Evolutionary conservation across 257 asterid genomes (phyloP).

Genomic region (Ocimum tenuiflorum): DNA sequence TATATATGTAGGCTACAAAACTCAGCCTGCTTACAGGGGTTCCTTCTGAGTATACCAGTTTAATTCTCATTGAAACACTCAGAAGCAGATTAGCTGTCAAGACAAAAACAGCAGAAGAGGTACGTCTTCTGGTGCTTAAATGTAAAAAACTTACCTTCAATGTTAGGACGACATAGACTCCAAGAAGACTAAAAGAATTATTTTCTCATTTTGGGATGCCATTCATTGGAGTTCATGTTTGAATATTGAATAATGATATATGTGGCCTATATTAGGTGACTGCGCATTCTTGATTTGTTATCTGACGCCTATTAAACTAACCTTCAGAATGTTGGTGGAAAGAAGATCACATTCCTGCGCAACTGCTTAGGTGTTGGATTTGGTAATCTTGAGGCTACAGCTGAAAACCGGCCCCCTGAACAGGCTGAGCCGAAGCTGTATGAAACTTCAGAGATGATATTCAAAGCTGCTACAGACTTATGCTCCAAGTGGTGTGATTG

Average conservation of each 20-base stretch:
- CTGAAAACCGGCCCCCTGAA: conserved; percentile 47
- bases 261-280: too few species aligned
- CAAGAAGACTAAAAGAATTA: too few species aligned
- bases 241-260: too few species aligned
- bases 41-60: conserved; percentile 63
- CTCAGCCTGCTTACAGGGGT: conserved; percentile 64
- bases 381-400: conserved; percentile 61
- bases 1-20: conserved; percentile 42
- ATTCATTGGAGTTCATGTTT: not conserved
- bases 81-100: conserved; percentile 32
- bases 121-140: conserved; percentile 7
- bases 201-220: too few species aligned
- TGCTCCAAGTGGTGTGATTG: conserved; percentile 44
- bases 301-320: not conserved
- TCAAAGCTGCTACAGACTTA: conserved; percentile 43
- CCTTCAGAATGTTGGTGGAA: conserved; percentile 36
- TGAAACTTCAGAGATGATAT: conserved; percentile 46
- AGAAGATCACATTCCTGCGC: conserved; percentile 37
- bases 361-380: conserved; percentile 43
- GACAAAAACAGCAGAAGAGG: conserved; percentile 38
- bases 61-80: conserved; percentile 44
- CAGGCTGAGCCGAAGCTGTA: conserved; percentile 59
- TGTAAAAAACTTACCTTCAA: too few species aligned
- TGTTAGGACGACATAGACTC: too few species aligned
- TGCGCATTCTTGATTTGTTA: not conserved